These are phyloP conservation scores for Populus hybrid DNA, from an alignment of 441 rosid species.

Conservation along the genomic window DNA sequence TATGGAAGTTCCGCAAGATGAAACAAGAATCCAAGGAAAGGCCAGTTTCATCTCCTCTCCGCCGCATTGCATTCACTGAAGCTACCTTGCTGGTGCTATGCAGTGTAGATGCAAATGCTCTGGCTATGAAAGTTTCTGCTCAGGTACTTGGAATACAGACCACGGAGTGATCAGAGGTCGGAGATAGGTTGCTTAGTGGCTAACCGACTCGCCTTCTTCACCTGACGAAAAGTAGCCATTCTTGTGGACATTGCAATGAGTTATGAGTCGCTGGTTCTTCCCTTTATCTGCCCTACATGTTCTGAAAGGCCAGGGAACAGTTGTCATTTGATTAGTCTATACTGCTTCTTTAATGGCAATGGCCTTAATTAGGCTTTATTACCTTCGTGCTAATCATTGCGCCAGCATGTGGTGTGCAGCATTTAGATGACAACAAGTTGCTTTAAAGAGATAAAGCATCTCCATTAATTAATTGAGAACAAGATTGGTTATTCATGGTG, in stretches of 20 bases:
- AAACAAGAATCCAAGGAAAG: too few relatives aligned
- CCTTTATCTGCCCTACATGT: not conserved
- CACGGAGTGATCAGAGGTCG: too few relatives aligned
- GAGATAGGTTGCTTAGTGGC: too few relatives aligned
- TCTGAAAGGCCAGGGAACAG: not conserved
- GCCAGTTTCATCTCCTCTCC: too few relatives aligned
- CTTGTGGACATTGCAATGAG: not conserved
- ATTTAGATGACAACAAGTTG: not conserved
- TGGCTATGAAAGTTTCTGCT: too few relatives aligned
- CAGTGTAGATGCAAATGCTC: too few relatives aligned
- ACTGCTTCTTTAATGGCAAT: not conserved
- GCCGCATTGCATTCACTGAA: too few relatives aligned
- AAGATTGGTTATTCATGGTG: not conserved
- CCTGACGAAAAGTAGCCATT: not conserved
- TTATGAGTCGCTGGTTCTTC: not conserved
- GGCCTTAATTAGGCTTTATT: conserved; percentile 14
- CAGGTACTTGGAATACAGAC: too few relatives aligned
- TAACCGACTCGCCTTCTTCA: too few relatives aligned
- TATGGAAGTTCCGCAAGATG: too few relatives aligned
- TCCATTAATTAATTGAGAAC: not conserved
- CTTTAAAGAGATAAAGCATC: not conserved
- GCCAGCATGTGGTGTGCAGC: conserved; percentile 25
- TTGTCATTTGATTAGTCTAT: not conserved
- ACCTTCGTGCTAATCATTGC: conserved; percentile 21
- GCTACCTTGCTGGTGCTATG: too few relatives aligned